Evolutionary conservation across 164 flowering plant genomes (phyloP).

Genomic region (Magnolia officinalis): DNA sequence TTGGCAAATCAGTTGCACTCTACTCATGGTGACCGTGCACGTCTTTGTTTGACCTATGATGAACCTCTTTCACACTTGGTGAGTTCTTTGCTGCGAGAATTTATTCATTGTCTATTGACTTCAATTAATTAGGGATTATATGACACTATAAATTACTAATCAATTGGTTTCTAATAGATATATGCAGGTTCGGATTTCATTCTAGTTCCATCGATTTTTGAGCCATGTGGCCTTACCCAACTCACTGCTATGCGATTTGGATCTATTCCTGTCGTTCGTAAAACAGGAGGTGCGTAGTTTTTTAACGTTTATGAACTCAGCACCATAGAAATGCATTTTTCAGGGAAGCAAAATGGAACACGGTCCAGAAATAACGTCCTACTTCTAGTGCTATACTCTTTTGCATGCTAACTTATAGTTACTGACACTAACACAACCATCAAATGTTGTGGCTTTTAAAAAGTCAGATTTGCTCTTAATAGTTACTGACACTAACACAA

Average conservation of each 20-base stretch:
- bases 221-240: slow-evolving; percentile 98
- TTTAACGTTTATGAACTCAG: not conserved
- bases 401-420: too few species aligned
- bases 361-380: too few species aligned
- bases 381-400: too few species aligned
- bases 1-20: slow-evolving; percentile 82
- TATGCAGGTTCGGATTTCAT: slow-evolving; percentile 96
- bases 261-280: slow-evolving; percentile 89
- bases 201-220: slow-evolving; percentile 92
- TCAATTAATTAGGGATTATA: not conserved
- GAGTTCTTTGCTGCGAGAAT: slow-evolving; percentile 5
- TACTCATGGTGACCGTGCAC: slow-evolving; percentile 66
- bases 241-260: slow-evolving; percentile 97
- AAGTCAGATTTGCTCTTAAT: too few species aligned
- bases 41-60: slow-evolving; percentile 84
- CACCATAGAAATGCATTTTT: too few species aligned
- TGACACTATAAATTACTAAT: not conserved
- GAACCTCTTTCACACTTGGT: slow-evolving; percentile 99
- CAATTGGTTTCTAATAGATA: slow-evolving; percentile 43
- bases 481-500: too few species aligned
- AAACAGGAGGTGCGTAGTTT: slow-evolving; percentile 77
- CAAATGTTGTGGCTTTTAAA: too few species aligned
- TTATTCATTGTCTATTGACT: not conserved
- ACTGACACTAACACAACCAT: too few species aligned
- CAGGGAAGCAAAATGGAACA: too few species aligned